Evolutionary conservation across 2,329 filamentous ascomycete genomes (phyloP), one percentile per base, ranked within the genome.

Genomic region (Cytospora chrysosperma): DNA sequence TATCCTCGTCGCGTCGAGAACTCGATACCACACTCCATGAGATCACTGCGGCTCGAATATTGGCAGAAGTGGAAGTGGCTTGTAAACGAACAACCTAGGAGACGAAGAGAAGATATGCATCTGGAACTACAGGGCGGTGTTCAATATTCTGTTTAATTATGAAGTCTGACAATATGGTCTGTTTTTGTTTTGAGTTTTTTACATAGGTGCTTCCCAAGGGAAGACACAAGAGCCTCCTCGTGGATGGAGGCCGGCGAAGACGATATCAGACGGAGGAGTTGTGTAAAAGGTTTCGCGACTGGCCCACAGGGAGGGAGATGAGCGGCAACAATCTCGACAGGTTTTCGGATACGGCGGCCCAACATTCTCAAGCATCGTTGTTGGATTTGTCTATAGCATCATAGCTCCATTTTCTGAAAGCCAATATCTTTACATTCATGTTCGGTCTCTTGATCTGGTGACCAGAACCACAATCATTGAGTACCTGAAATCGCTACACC

Each of bases 111-210:
- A 57, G 61, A 64, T 62, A 57, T 65, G 67, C 67, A 67, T 67
- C 55, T 66, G 64, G 63, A 60, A 62, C 56, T 59, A 63, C 50
- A 62, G 62, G 75, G 75, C 71, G 77, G 76, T 74, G 75, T 75
- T 76, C 78, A 77, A 77, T 81, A 81, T 77, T 75, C 79, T 82
- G 79, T 82, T 81, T 81, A 81, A 82, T 81, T 65, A 65, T 52
- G 64, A 65, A 61, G 64, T 65, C 64, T 65, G 64, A 56, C 61
- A 65, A 65, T 58, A 57, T 59, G 61, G 64, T 65, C 57, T 56
- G 63, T 62, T 61, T 55, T 56, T 40, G 58, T 40, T 43, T 55
- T 57, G 49, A 26, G 53, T 24, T 61, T 55, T 54, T 63, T 62
- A 32, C 50, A 52, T 47, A 52, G 21, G 52, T 64, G 57, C 64